Percentiles rank a stretch among this genome's conserved stretches.
phyloP scores from a whole-genome alignment of 2,329 filamentous ascomycete species.

The Orbilia javanica region DNA sequence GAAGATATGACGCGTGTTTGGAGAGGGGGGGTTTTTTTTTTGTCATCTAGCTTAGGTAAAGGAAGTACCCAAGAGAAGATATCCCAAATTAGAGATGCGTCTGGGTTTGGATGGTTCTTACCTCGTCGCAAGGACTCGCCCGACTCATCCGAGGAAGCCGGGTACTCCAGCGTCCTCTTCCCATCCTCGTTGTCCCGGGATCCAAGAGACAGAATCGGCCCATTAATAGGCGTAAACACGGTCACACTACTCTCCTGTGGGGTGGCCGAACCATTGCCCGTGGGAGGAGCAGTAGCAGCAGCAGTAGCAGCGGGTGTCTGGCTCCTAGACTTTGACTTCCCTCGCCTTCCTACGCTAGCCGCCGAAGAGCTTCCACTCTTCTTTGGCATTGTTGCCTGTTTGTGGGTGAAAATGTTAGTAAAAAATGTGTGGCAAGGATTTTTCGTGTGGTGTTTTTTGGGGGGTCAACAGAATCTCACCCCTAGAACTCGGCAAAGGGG shows the following conservation, averaged over 20 bases:
- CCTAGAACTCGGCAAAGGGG: conserved; percentile 59
- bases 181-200: conserved; percentile 16
- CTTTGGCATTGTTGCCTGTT: conserved; percentile 53
- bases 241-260: conserved; percentile 18
- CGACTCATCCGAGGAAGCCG: conserved; percentile 27
- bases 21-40: no score
- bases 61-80: not conserved
- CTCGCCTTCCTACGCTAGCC: conserved; percentile 31
- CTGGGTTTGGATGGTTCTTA: conserved; percentile 22
- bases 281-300: not conserved
- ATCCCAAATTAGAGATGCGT: not conserved
- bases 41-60: not conserved
- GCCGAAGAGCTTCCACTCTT: conserved; percentile 57
- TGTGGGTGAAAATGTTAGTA: conserved; percentile 41
- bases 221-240: conserved; percentile 46
- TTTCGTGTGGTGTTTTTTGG: conserved; percentile 52
- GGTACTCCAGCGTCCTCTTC: conserved; percentile 23
- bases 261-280: conserved; percentile 24
- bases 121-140: conserved; percentile 22
- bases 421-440: conserved; percentile 53
- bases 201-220: conserved; percentile 28
- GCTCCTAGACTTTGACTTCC: conserved; percentile 29
- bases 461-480: conserved; percentile 55
- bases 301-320: conserved; percentile 36
- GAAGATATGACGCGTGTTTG: not conserved